Evolutionary conservation across 2,329 filamentous ascomycete genomes (phyloP).

Genomic region (Pestalotiopsis sp.): DNA sequence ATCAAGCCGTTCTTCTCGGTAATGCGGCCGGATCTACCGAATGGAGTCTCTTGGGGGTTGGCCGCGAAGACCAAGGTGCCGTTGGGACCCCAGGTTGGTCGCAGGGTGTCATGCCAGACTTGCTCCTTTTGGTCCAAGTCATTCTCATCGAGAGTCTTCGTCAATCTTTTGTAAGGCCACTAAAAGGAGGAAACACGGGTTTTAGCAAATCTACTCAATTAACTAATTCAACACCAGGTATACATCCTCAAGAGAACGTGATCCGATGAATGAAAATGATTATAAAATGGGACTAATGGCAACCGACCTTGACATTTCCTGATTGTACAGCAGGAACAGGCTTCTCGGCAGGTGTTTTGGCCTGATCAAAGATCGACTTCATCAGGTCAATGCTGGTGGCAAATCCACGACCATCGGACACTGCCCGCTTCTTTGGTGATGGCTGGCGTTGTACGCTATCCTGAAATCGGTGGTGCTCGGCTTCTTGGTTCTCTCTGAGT

Average conservation of each 20-base stretch:
- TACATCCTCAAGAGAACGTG: slow-evolving; percentile 24
- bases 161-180: slow-evolving; percentile 88
- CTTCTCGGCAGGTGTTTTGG: slow-evolving; percentile 60
- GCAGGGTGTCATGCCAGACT: slow-evolving; percentile 72
- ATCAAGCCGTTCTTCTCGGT: slow-evolving; percentile 50
- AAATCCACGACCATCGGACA: slow-evolving; percentile 66
- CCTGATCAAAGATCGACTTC: slow-evolving; percentile 87
- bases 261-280: slow-evolving; percentile 8
- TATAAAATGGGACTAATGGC: slow-evolving; percentile 35
- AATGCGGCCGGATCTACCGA: slow-evolving; percentile 31
- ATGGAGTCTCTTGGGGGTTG: slow-evolving; percentile 35
- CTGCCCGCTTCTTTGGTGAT: slow-evolving; percentile 36
- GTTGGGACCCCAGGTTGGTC: slow-evolving; percentile 77
- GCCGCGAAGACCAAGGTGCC: slow-evolving; percentile 71
- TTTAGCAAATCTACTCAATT: slow-evolving; percentile 46
- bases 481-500: slow-evolving; percentile 61
- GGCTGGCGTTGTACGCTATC: slow-evolving; percentile 29
- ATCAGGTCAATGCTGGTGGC: slow-evolving; percentile 92
- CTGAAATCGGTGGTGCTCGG: slow-evolving; percentile 54
- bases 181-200: slow-evolving; percentile 48
- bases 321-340: slow-evolving; percentile 52
- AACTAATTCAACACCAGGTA: slow-evolving; percentile 36
- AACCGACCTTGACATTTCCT: slow-evolving; percentile 86
- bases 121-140: slow-evolving; percentile 66
- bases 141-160: slow-evolving; percentile 61